A percentile compares a stretch with the other conserved stretches of the same genome.
Conservation (phyloP, 495 filamentous ascomycete species). For the Penicillium daleae region DNA sequence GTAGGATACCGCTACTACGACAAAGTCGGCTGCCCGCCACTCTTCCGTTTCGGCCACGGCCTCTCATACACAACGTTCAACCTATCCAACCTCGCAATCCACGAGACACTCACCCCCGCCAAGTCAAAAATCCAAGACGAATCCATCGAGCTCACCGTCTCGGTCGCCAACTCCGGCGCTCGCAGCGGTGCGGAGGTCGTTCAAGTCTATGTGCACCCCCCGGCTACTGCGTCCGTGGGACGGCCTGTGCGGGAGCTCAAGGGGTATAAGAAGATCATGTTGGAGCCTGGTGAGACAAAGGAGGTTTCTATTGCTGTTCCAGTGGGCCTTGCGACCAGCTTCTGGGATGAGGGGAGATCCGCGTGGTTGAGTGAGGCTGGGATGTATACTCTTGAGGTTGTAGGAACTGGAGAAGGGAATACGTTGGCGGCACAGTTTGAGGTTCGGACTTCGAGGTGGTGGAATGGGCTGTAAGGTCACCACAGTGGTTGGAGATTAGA, state of each 20-base stretch:
- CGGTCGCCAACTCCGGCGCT: not conserved
- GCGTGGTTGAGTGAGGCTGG: not conserved
- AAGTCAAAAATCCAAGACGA: not conserved
- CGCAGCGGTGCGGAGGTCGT: not conserved
- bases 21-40: not conserved
- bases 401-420: not conserved
- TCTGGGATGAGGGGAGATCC: not conserved
- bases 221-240: not conserved
- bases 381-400: not conserved
- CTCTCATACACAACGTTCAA: conserved; percentile 1
- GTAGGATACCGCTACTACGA: not conserved
- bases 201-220: not conserved
- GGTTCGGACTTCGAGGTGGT: not conserved
- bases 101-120: not conserved
- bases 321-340: not conserved
- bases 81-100: not conserved
- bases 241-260: not conserved
- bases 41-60: conserved; percentile 1
- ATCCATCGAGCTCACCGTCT: not conserved
- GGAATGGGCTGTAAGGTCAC: not conserved
- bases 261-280: not conserved
- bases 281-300: not conserved
- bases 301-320: not conserved
- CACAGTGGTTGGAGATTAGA: no score
- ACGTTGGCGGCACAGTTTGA: not conserved